Evolutionary conservation across 306 rosid genomes (phyloP), one percentile per base, ranked within the genome.

Genomic region (Quercus alba): DNA sequence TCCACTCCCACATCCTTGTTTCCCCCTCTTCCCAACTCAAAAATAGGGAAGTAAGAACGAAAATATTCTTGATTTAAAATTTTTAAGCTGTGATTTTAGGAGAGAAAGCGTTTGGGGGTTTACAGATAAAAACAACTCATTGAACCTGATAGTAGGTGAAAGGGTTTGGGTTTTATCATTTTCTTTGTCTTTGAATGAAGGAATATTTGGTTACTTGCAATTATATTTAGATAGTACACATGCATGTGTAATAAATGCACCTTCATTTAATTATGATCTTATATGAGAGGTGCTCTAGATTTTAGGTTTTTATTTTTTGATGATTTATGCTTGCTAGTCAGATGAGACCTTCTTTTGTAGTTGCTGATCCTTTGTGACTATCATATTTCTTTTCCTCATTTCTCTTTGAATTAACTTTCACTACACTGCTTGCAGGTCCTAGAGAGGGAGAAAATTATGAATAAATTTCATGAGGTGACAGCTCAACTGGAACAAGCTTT

Each of bases 361-460:
- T 75, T 75, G 44, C 71, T 21, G 17, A 25, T 59, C 67, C 14
- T 18, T 35, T 56, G 35, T 10, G 38, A 30, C 35, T 68, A 41
- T 41, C 19, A 28, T 78, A 15, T 21, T 55, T 35, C 33, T 44
- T 31, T 13, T 33, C 20, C 63, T 57, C 11, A 19, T 79, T 78
- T 51, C 8, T 75, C 62, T 55, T 33, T 68, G 70, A 21, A 63
- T 54, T 71, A 78, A 56, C 31, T 5, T 59, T 70, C 4, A 26
- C 33, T 9, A 56, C 35, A 68, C 52, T 74, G 67, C 82, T 70
- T 79, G 54, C 87, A 96, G 99, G 98, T 86, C 33, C 83, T 96
- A 54, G 97, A 96, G 92, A 85, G 97, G 89, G 97, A 96, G 61
- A 83, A 84, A 72, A 80, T 93, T 78, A 86, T 88, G 94, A 86